These are phyloP conservation scores for Pugionium cornutum DNA, from an alignment of 345 rosid genomes.

Conservation along the genomic window DNA sequence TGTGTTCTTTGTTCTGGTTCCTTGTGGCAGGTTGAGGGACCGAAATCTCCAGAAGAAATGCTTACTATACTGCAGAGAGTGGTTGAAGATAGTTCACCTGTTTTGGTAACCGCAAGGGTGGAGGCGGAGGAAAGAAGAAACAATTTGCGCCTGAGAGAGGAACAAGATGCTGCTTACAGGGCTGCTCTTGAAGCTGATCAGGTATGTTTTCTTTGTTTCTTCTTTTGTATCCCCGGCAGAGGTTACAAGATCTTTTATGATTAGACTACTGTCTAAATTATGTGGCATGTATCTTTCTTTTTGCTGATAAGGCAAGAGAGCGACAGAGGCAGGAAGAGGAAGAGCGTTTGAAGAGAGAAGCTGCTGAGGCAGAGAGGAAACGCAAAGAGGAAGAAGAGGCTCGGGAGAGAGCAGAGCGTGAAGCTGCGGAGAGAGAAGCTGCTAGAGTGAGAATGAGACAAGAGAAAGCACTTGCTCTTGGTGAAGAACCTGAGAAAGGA, in stretches of 20 bases:
- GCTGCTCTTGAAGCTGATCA: constrained; percentile 99
- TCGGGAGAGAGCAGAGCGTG: constrained; percentile 72
- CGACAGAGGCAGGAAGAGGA: constrained; percentile 80
- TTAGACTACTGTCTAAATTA: neutral
- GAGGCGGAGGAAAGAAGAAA: constrained; percentile 95
- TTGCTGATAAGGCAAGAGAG: constrained; percentile 69
- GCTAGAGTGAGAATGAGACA: constrained; percentile 69
- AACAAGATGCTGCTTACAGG: constrained; percentile 96
- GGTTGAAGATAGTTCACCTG: constrained; percentile 91
- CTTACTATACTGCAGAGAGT: constrained; percentile 71
- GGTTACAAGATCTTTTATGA: constrained; percentile 1
- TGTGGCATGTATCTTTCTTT: constrained; percentile 13
- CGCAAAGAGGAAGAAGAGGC: constrained; percentile 92
- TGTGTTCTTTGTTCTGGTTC: constrained; percentile 10
- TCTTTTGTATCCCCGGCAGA: neutral
- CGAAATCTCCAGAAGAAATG: constrained; percentile 85
- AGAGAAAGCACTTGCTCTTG: constrained; percentile 86
- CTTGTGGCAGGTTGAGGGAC: constrained; percentile 78
- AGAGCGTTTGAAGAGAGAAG: constrained; percentile 82
- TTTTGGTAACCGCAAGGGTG: constrained; percentile 78
- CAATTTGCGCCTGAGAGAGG: constrained; percentile 82
- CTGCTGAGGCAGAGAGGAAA: constrained; percentile 90
- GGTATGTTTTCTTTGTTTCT: constrained; percentile 43
- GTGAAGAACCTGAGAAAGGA: constrained; percentile 89
- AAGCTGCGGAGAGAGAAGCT: constrained; percentile 89